Evolutionary conservation across 139 green algal genomes (phyloP).

Genomic region (Chlamydomonas applanata): DNA sequence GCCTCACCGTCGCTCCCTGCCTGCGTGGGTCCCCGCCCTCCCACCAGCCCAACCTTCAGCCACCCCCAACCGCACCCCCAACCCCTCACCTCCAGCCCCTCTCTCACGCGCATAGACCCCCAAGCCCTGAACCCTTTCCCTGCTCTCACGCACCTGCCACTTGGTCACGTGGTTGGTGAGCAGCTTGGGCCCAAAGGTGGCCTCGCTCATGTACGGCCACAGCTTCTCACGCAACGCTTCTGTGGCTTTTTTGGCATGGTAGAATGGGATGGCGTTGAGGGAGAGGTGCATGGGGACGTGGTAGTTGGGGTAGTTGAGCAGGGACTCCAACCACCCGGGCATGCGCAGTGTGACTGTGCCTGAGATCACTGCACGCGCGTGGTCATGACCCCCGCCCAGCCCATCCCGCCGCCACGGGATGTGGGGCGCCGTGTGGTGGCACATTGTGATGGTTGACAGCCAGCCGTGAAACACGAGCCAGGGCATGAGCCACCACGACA

Average conservation of each 20-base stretch:
- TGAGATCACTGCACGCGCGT: conserved; percentile 31
- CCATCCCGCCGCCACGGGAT: conserved; percentile 17
- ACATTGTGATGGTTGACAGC: conserved; percentile 35
- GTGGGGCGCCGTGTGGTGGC: conserved; percentile 49
- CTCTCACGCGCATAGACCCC: no score
- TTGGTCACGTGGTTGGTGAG: conserved; percentile 47
- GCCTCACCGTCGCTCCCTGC: no score
- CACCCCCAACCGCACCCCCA: background rate
- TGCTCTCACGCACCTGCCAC: conserved; percentile 50
- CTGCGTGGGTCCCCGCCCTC: background rate
- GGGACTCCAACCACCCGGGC: conserved; percentile 43
- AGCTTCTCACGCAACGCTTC: conserved; percentile 30
- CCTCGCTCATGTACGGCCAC: conserved; percentile 40
- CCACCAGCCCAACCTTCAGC: background rate
- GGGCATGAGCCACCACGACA: conserved; percentile 44
- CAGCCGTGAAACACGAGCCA: conserved; percentile 61
- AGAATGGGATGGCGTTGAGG: conserved; percentile 22
- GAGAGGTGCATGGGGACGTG: conserved; percentile 30
- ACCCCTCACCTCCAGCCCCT: background rate
- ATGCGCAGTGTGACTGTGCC: conserved; percentile 48
- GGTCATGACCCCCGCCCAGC: conserved; percentile 22
- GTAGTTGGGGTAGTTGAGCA: conserved; percentile 60
- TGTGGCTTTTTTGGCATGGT: conserved; percentile 19
- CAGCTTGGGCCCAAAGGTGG: conserved; percentile 19
- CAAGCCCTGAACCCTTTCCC: no score